Base-by-base conservation (phyloP, 2,329 filamentous ascomycete genomes). In the Penicillium sp. region DNA sequence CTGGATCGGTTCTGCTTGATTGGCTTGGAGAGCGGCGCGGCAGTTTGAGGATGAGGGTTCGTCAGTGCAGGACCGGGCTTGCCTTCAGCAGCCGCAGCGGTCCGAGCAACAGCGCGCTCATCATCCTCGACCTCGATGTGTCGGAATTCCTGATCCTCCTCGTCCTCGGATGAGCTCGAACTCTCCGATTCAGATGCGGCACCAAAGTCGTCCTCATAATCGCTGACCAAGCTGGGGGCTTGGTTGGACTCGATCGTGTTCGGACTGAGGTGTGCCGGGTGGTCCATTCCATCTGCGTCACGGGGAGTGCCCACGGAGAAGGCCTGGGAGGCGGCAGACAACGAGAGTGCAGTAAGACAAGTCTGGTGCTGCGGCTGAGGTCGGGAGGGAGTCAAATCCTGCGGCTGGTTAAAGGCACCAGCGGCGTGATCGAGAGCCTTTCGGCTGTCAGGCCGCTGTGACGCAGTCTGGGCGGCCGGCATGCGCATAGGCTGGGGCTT, bases 151-250 rank as follows among this genome's bases (percentile, higher is more conserved):
- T 68, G 61, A 16, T 79, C 78, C n/a, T 78, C 72, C 17, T 81
- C 81, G 25, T 78, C 68, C 25, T 69, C 68, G 3, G 69, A 73
- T 4, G 71, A 71, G 33, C 62, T 64, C 1, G 69, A 63, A 4
- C 80, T 83, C 29, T 74, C 72, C 1, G 79, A 84, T 31, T 84
- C 80, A 1, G 83, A 86, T 39, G 84, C 66, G 10, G 59, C 82
- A 51, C 86, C 84, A 56, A 85, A 87, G 59, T 88, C 85, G 53
- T 84, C 83, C 20, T 57, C 58, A 58, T 88, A 84, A 64, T 90
- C 86, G 65, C 84, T 87, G 58, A 89, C 84, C 33, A 90, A 74
- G 54, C 84, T 88, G 15, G 86, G 86, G 7, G 86, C 84, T 51
- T 86, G 86, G 63, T 87, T 87, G 62, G 83, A 85, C 35, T 83